Base-by-base conservation (phyloP, 2,329 filamentous ascomycete genomes). In the Curvularia lunata region DNA sequence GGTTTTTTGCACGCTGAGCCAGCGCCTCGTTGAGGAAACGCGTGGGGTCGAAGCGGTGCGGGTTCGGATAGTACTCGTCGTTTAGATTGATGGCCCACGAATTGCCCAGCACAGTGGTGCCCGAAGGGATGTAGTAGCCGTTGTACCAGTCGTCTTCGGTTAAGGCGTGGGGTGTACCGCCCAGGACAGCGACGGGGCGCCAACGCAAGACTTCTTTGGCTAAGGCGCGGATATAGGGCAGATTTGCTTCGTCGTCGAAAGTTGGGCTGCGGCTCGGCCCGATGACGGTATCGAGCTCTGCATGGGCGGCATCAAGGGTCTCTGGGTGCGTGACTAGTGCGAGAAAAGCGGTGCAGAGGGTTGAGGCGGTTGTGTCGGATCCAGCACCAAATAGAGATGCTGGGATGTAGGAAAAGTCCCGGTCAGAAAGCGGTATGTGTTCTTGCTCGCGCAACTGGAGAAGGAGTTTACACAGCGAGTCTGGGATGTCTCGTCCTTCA, bases 361-460 rank as follows among this genome's bases (percentile, higher is more conserved):
- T 82, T 13, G 77, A 80, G 0, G 81, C 78, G 0, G 81, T 83
- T 0, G 83, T 84, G 59, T 84, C 83, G 4, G 76, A 82, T 27
- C 82, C 79, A 10, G 81, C 82, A 27, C 82, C 82, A 56, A 81
- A 81, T 6, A 82, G 69, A 0, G 75, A 77, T 2, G 77, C 78
- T 1, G 80, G 75, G 5, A 81, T 73, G 65, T 79, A 82, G 3
- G 77, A 77, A 54, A 82, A 76, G 59, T 82, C 73, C 12, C 74
- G 73, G 16, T 77, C 73, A 0, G 77, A 76, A 43, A 83, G 73
- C 0, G 75, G 74, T 5, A 77, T 73, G 16, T 70, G 66, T 47
- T 80, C 78, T 7, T 70, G 73, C 37, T 79, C 75, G 19, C 73
- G 61, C 18, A 78, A 66, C 46, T 81, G 77, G 18, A 82, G 71